A percentile compares a stretch with the other conserved stretches of the same genome.
Conservation (phyloP, 805 yeast species). For the Vanderwaltozyma yarrowii region DNA sequence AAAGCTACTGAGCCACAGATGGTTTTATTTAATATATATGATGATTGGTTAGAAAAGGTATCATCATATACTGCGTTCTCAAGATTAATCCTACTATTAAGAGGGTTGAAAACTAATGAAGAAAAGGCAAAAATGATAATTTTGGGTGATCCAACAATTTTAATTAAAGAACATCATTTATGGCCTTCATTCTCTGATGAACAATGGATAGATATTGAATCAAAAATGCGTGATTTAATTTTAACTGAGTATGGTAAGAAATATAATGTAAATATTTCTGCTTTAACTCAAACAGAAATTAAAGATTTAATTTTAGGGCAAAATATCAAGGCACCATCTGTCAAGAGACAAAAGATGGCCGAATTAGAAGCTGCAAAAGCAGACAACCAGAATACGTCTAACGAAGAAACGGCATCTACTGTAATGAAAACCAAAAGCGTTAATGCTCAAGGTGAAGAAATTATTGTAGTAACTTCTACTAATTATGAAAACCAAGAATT, state of each 20-base stretch:
- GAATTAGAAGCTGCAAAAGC: slow-evolving; percentile 47
- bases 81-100: slow-evolving; percentile 66
- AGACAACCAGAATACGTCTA: slow-evolving; percentile 33
- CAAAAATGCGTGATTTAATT: slow-evolving; percentile 79
- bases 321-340: slow-evolving; percentile 84
- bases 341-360: slow-evolving; percentile 72
- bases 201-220: slow-evolving; percentile 87
- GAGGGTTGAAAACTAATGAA: slow-evolving; percentile 70
- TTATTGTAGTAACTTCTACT: slow-evolving; percentile 85
- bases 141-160: slow-evolving; percentile 60
- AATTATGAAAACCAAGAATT: slow-evolving; percentile 79
- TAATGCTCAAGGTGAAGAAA: slow-evolving; percentile 94
- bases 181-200: slow-evolving; percentile 90
- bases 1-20: slow-evolving; percentile 88
- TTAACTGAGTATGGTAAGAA: slow-evolving; percentile 76
- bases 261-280: slow-evolving; percentile 73
- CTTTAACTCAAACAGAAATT: slow-evolving; percentile 87
- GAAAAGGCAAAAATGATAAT: slow-evolving; percentile 69
- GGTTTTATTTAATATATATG: slow-evolving; percentile 84
- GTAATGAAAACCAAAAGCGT: slow-evolving; percentile 76
- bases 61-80: slow-evolving; percentile 93
- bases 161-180: slow-evolving; percentile 67
- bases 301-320: slow-evolving; percentile 92
- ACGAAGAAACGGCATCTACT: slow-evolving; percentile 43
- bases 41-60: slow-evolving; percentile 80